Evolutionary conservation across 208 protist genomes (phyloP).

Genomic region (Trypanosoma rangeli): DNA sequence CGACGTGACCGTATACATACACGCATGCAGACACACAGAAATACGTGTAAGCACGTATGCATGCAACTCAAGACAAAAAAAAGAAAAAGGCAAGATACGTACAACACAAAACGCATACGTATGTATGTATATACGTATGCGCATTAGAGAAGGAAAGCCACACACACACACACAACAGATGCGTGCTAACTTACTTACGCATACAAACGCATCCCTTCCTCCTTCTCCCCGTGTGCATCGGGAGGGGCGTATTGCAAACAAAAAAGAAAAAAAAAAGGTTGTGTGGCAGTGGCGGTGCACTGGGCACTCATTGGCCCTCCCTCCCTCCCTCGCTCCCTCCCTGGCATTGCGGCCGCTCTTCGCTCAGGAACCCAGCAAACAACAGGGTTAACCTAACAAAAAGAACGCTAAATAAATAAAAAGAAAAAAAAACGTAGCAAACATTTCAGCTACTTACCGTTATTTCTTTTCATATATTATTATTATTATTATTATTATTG

Average conservation of each 20-base stretch:
- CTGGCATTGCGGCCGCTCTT: neutral
- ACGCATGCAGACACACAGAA: no score
- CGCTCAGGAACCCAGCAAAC: neutral
- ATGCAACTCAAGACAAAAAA: constrained; percentile 24
- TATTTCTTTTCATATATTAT: neutral
- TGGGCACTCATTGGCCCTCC: neutral
- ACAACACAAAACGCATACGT: neutral
- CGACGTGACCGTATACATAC: no score
- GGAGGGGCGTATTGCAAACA: no score
- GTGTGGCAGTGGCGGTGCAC: no score
- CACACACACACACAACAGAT: no score
- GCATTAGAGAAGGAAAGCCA: no score
- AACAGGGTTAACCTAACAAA: neutral
- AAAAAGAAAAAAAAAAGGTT: neutral
- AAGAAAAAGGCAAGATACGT: constrained; percentile 15
- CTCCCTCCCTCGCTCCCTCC: neutral
- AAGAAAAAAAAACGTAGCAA: neutral
- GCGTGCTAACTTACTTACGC: no score
- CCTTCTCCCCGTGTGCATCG: no score
- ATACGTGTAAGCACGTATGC: neutral
- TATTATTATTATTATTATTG: no score
- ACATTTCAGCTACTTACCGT: neutral
- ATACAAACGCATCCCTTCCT: no score
- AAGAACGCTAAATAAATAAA: neutral
- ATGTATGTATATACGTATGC: no score